A percentile compares a stretch with the other conserved stretches of the same genome.
phyloP scores from a whole-genome alignment of 2,329 filamentous ascomycete species.

The Trichoderma sp. region DNA sequence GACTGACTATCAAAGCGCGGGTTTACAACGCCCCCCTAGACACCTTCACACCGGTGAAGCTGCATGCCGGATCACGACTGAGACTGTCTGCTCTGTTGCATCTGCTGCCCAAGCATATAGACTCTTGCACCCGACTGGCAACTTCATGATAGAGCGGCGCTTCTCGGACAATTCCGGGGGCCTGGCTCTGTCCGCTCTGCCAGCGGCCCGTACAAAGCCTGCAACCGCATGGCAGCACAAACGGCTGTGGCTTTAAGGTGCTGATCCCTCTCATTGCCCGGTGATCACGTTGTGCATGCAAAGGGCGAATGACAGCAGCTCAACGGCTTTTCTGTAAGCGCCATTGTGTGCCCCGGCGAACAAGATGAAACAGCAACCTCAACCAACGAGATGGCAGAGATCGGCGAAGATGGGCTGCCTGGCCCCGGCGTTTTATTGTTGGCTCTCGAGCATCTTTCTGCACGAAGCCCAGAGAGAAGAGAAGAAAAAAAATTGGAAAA shows the following conservation, averaged over 20 bases:
- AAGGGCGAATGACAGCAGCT: conserved; percentile 11
- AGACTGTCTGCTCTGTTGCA: conserved; percentile 6
- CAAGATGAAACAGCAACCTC: conserved; percentile 26
- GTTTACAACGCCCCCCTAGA: background rate
- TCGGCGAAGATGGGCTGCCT: conserved; percentile 19
- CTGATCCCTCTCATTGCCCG: conserved; percentile 25
- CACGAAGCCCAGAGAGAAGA: background rate
- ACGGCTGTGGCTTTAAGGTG: conserved; percentile 20
- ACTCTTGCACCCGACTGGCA: background rate
- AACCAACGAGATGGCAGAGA: conserved; percentile 23
- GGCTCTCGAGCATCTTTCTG: background rate
- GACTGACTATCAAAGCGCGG: conserved; percentile 11
- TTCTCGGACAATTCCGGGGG: conserved; percentile 16
- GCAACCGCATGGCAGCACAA: background rate
- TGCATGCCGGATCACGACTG: conserved; percentile 13
- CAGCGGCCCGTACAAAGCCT: background rate
- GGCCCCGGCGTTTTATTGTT: conserved; percentile 10
- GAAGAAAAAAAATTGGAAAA: background rate
- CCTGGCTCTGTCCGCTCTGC: background rate
- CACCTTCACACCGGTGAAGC: conserved; percentile 5
- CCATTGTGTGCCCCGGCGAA: conserved; percentile 17
- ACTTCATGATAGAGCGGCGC: background rate
- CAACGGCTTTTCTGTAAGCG: conserved; percentile 19
- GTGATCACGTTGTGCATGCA: conserved; percentile 24
- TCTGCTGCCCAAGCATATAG: background rate